Percentiles rank a stretch among this genome's conserved stretches.
These are phyloP conservation scores for Physaria fendleri DNA, from an alignment of 345 rosid genomes.

Conservation along the genomic window DNA sequence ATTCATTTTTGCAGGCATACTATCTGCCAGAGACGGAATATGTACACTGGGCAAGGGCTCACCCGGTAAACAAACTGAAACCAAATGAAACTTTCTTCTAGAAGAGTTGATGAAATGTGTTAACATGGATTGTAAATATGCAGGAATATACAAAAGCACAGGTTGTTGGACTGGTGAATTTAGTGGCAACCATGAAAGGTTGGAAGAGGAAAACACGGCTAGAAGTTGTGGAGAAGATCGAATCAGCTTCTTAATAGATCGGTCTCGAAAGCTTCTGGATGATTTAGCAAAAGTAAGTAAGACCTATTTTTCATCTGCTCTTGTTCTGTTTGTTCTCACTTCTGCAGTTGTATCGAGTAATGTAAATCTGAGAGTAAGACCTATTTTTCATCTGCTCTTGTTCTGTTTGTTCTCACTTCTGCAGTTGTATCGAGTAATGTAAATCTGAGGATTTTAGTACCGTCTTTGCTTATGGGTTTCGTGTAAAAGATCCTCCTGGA, in stretches of 20 bases:
- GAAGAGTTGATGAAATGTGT: background rate
- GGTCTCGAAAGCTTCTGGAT: background rate
- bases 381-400: background rate
- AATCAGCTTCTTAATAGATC: conserved; percentile 35
- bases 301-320: background rate
- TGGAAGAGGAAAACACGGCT: conserved; percentile 93
- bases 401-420: conserved; percentile 12
- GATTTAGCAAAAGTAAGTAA: background rate
- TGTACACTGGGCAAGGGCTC: conserved; percentile 92
- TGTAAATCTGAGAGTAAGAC: conserved; percentile 34
- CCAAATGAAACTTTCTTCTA: background rate
- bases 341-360: conserved; percentile 21
- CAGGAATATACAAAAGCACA: conserved; percentile 86
- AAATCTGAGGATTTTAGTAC: conserved; percentile 29
- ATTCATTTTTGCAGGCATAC: conserved; percentile 54
- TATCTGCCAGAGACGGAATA: conserved; percentile 95
- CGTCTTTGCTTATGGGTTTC: conserved; percentile 4
- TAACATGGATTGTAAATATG: background rate
- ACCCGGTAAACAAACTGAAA: conserved; percentile 51
- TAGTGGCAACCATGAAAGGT: conserved; percentile 87
- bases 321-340: conserved; percentile 9
- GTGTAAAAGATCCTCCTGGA: conserved; percentile 24
- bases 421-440: conserved; percentile 25
- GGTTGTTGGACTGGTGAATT: conserved; percentile 71
- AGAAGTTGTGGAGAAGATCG: conserved; percentile 82